Evolutionary conservation across 768 basidiomycete species (phyloP).

Genomic region (Leccinum disarticulatum): DNA sequence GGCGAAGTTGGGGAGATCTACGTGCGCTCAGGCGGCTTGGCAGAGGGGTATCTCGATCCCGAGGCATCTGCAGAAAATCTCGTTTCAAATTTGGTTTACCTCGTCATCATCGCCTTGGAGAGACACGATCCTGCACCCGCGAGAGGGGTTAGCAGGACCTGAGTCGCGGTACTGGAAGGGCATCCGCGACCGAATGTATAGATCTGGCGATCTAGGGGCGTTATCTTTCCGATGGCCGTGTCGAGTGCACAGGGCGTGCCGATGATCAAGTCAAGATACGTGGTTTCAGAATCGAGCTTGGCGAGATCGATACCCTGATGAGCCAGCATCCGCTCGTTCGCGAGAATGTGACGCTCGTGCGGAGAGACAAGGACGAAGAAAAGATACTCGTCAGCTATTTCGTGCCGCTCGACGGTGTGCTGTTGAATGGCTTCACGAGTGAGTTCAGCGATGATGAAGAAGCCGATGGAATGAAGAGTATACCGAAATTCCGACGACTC

Average conservation of each 20-base stretch:
- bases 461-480: constrained; percentile 66
- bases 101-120: constrained; percentile 44
- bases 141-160: constrained; percentile 54
- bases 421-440: constrained; percentile 67
- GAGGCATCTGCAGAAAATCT: constrained; percentile 89
- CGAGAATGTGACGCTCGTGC: constrained; percentile 97
- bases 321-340: constrained; percentile 89
- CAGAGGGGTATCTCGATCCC: constrained; percentile 89
- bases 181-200: constrained; percentile 95
- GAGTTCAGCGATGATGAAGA: constrained; percentile 53
- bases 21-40: constrained; percentile 92
- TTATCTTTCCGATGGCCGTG: constrained; percentile 87
- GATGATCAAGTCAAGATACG: constrained; percentile 99
- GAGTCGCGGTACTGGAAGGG: constrained; percentile 91
- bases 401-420: constrained; percentile 76
- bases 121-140: constrained; percentile 74
- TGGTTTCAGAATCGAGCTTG: constrained; percentile 97
- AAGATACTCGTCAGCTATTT: constrained; percentile 98
- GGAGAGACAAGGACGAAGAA: constrained; percentile 98
- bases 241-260: constrained; percentile 95
- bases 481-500: constrained; percentile 78
- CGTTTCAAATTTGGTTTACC: constrained; percentile 89
- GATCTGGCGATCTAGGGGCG: constrained; percentile 96
- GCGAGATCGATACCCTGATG: constrained; percentile 96
- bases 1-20: constrained; percentile 99